Evolutionary conservation across 129 eudicot genomes (phyloP).

Genomic region (Glebionis coronaria): DNA sequence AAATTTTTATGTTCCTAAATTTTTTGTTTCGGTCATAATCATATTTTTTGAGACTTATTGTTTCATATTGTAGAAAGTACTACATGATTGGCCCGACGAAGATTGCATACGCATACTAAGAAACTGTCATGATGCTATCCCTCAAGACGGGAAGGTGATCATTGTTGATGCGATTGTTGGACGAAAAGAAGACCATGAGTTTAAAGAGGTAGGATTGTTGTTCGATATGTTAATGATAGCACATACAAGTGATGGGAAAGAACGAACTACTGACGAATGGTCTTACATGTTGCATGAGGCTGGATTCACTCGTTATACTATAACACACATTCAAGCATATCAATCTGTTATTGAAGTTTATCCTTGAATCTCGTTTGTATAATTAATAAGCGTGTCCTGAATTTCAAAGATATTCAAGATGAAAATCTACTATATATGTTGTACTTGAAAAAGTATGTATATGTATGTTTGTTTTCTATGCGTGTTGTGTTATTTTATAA

Average conservation of each 20-base stretch:
- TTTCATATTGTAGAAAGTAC: slow-evolving; percentile 35
- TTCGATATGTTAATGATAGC: slow-evolving; percentile 67
- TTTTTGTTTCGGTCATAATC: no score
- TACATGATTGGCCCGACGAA: slow-evolving; percentile 60
- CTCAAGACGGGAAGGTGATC: slow-evolving; percentile 49
- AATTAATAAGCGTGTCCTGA: no score
- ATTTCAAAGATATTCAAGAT: no score
- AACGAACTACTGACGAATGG: slow-evolving; percentile 50
- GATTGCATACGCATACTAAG: slow-evolving; percentile 46
- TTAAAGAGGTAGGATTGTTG: slow-evolving; percentile 44
- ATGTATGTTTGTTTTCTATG: no score
- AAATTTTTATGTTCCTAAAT: no score
- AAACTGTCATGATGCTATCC: slow-evolving; percentile 44
- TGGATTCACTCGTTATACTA: slow-evolving; percentile 41
- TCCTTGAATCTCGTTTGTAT: slow-evolving; percentile 21
- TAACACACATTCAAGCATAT: slow-evolving; percentile 36
- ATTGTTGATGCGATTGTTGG: slow-evolving; percentile 40
- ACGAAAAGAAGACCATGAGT: slow-evolving; percentile 26
- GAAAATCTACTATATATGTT: no score
- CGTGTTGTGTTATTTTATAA: no score
- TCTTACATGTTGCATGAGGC: slow-evolving; percentile 33
- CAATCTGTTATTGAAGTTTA: slow-evolving; percentile 47
- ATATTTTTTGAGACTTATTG: no score
- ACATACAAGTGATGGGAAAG: slow-evolving; percentile 50
- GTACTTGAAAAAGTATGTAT: no score